Evolutionary conservation across 1,139 yeast genomes (phyloP).

Genomic region (Candida sp.): DNA sequence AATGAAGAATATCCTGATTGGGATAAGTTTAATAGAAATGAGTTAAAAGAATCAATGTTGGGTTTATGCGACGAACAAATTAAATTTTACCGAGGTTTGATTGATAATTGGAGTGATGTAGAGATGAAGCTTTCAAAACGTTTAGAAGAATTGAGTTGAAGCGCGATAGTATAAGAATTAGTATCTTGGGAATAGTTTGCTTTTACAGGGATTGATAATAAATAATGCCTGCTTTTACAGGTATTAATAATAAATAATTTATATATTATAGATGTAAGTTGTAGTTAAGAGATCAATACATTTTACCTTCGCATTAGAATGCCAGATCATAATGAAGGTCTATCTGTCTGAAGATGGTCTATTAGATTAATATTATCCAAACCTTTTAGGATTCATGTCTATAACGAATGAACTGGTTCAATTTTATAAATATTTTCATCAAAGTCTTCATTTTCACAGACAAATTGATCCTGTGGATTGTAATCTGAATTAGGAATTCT

Average conservation of each 20-base stretch:
- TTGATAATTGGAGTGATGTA: constrained; percentile 67
- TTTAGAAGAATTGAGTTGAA: constrained; percentile 27
- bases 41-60: constrained; percentile 67
- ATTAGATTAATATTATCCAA: too few species aligned
- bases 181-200: background rate
- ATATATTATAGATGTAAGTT: too few species aligned
- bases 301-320: background rate
- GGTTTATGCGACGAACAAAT: constrained; percentile 76
- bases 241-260: too few species aligned
- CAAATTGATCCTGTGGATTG: constrained; percentile 4
- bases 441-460: constrained; percentile 1
- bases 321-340: background rate
- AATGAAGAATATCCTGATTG: constrained; percentile 81
- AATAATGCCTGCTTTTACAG: background rate
- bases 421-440: constrained; percentile 3
- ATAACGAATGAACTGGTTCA: constrained; percentile 2
- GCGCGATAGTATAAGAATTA: background rate
- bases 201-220: background rate
- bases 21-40: constrained; percentile 76
- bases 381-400: background rate
- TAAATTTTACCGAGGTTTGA: constrained; percentile 67
- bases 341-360: too few species aligned
- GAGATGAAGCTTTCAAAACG: constrained; percentile 43
- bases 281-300: too few species aligned
- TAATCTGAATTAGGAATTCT: constrained; percentile 51